Base-by-base conservation (phyloP, 2,329 filamentous ascomycete genomes). In the Zalaria sp. region DNA sequence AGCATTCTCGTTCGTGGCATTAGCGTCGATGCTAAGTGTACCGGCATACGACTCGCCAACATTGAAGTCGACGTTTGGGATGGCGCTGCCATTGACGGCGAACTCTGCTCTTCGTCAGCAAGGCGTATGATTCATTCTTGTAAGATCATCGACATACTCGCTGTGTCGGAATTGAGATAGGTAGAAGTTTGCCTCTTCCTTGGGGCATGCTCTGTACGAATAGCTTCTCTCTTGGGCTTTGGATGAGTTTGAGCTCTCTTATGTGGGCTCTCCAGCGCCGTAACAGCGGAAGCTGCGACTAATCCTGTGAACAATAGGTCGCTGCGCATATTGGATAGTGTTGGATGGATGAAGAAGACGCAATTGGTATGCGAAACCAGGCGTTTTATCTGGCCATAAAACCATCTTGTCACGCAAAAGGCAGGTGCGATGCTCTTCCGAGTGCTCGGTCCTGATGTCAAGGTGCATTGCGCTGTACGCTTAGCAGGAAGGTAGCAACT, bases 31-130 rank as follows among this genome's bases (percentile, higher is more conserved):
- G 7, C 57, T 56, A 8, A 61, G 39, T 5, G 58, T 39, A 34
- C 55, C 55, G 26, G 64, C 62, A 34, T 66, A 66, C 4, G 54
- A 58, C 46, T 67, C 63, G 41, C 61, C 63, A 47, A 67, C 59
- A 47, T 67, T 60, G 43, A 66, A 67, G 42, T 61, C 50, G 11
- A 68, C 62, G 35, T 65, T 55, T 4, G 55, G 55, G 6, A 57
- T 41, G 5, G 38, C 49, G 3, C 47, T 51, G 25, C 54, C 55
- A 29, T 58, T 50, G 29, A 58, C 55, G 11, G 47, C 51, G 25
- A 47, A 49, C n/a, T 42, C 46, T 50, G 34, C n/a, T n/a, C n/a
- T 1, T 32, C 10, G 37, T 41, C 18, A 44, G 43, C 29, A 8
- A 26, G 8, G 27, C 8, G 7, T 8, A 36, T 7, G 3, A 18